phyloP scores from a whole-genome alignment of 2,329 filamentous ascomycete genomes.

The Cadophora sp. region DNA sequence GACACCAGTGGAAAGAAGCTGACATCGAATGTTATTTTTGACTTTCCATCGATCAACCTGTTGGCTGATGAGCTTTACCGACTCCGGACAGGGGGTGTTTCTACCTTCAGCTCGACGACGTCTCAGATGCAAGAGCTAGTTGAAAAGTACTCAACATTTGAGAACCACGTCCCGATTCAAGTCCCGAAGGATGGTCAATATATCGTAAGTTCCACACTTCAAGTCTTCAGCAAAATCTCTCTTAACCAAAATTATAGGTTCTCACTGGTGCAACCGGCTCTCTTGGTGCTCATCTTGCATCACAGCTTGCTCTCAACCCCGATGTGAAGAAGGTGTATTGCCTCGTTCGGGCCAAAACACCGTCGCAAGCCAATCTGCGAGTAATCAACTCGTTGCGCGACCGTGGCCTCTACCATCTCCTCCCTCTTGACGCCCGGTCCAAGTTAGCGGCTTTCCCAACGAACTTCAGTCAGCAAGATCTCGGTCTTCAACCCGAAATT shows the following conservation, averaged over 20 bases:
- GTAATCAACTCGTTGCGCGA: slow-evolving; percentile 44
- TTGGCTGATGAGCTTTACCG: slow-evolving; percentile 54
- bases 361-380: slow-evolving; percentile 40
- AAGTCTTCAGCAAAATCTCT: neutral
- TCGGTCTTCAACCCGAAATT: slow-evolving; percentile 47
- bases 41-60: slow-evolving; percentile 56
- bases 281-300: slow-evolving; percentile 65
- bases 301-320: slow-evolving; percentile 63
- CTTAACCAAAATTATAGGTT: slow-evolving; percentile 43
- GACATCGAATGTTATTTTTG: slow-evolving; percentile 64
- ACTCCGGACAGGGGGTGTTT: slow-evolving; percentile 39
- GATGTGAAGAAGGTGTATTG: slow-evolving; percentile 61
- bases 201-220: slow-evolving; percentile 13
- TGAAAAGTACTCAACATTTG: slow-evolving; percentile 51
- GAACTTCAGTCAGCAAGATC: slow-evolving; percentile 50
- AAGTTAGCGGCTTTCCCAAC: slow-evolving; percentile 50
- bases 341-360: slow-evolving; percentile 53
- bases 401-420: slow-evolving; percentile 47
- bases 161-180: slow-evolving; percentile 29
- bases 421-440: slow-evolving; percentile 35
- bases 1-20: slow-evolving; percentile 55
- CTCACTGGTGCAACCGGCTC: slow-evolving; percentile 72
- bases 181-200: slow-evolving; percentile 2
- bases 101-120: slow-evolving; percentile 36
- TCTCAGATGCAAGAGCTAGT: slow-evolving; percentile 55